Percentiles rank a stretch among this genome's conserved stretches.
Evolutionary conservation across 1,284 basidiomycete species (phyloP).

Genomic region (Leccinum variabile): DNA sequence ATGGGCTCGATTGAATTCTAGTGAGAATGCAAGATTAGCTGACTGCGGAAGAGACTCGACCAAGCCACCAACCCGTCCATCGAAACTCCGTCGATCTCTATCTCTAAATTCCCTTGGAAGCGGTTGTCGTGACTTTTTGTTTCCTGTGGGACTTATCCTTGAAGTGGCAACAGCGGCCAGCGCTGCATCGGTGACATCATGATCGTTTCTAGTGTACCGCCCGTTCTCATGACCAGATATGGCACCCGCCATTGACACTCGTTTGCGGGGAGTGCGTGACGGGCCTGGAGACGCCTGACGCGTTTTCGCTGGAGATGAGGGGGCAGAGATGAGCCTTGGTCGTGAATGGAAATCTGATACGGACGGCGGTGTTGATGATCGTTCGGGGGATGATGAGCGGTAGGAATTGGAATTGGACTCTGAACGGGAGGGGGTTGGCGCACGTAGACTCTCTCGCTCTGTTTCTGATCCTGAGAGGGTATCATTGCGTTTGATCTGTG

Average conservation of each 20-base stretch:
- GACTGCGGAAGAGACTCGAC: not conserved
- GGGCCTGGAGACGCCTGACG: slow-evolving; percentile 40
- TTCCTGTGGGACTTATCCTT: slow-evolving; percentile 44
- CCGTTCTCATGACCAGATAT: slow-evolving; percentile 30
- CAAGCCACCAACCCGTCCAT: slow-evolving; percentile 44
- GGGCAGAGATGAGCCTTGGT: slow-evolving; percentile 51
- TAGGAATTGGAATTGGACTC: slow-evolving; percentile 36
- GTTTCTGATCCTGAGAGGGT: slow-evolving; percentile 74
- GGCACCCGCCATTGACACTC: slow-evolving; percentile 38
- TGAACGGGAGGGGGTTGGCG: slow-evolving; percentile 34
- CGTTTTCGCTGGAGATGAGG: slow-evolving; percentile 52
- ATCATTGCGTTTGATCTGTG: slow-evolving; percentile 29
- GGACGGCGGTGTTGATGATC: slow-evolving; percentile 41
- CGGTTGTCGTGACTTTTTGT: slow-evolving; percentile 50
- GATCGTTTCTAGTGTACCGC: slow-evolving; percentile 28
- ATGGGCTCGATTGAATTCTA: slow-evolving; percentile 30
- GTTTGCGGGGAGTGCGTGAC: slow-evolving; percentile 46
- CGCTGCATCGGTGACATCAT: slow-evolving; percentile 53
- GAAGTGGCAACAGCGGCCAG: slow-evolving; percentile 61
- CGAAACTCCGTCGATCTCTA: slow-evolving; percentile 37
- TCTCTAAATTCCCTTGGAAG: slow-evolving; percentile 64
- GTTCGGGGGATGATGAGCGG: slow-evolving; percentile 43
- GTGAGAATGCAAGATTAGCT: slow-evolving; percentile 8
- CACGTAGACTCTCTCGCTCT: slow-evolving; percentile 59
- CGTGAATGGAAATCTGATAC: slow-evolving; percentile 28